phyloP scores from a whole-genome alignment of 176 grass and related monocot genomes.

The Bromus sterilis region DNA sequence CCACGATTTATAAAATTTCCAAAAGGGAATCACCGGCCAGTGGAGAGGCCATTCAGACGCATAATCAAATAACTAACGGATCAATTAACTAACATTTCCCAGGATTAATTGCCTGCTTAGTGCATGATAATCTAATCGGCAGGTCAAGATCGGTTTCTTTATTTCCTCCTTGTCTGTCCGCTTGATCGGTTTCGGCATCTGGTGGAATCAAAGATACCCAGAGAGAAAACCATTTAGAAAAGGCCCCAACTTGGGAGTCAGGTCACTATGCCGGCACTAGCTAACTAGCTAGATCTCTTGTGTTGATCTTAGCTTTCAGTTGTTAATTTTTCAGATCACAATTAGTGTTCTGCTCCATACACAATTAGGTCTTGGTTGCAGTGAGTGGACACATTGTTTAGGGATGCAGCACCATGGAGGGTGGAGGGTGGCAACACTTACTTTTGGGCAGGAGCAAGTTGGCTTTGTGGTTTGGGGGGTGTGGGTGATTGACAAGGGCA shows the following conservation, averaged over 20 bases:
- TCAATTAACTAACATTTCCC: not conserved
- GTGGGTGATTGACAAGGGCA: constrained; percentile 3
- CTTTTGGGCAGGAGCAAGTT: constrained; percentile 12
- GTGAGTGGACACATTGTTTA: not conserved
- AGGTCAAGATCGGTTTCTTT: constrained; percentile 35
- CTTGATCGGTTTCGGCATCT: constrained; percentile 22
- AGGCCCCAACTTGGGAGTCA: constrained; percentile 22
- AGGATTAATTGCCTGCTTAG: not conserved
- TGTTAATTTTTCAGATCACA: constrained; percentile 6
- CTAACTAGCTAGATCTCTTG: constrained; percentile 31
- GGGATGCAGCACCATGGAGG: not conserved
- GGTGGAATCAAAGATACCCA: constrained; percentile 34
- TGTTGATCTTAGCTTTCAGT: constrained; percentile 26
- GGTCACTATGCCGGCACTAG: constrained; percentile 16
- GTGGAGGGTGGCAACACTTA: not conserved
- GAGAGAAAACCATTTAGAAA: not conserved
- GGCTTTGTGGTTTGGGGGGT: not conserved
- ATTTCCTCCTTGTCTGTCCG: not conserved
- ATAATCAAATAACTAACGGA: not conserved
- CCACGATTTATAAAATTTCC: not conserved
- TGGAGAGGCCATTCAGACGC: constrained; percentile 1
- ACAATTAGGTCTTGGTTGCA: too few relatives aligned
- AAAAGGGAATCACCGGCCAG: constrained; percentile 13
- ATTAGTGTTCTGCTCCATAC: not conserved
- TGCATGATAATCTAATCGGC: not conserved